Evolutionary conservation across 2,329 filamentous ascomycete species (phyloP).

Genomic region (Fusarium nelsonii): DNA sequence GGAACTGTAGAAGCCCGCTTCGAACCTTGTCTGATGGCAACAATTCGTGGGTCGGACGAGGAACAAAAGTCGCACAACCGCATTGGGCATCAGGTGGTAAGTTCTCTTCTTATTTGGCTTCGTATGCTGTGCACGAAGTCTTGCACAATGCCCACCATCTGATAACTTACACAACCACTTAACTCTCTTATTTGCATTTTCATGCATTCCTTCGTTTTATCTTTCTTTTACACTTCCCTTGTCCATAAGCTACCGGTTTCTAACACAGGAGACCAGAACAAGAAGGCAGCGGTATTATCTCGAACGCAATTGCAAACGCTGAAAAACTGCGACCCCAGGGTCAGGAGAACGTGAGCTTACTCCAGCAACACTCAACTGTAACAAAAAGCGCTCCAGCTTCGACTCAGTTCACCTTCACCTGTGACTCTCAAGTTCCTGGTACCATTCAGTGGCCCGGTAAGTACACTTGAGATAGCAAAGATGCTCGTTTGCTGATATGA

Average conservation of each 20-base stretch:
- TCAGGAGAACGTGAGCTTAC: slow-evolving; percentile 82
- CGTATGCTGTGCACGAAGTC: not conserved
- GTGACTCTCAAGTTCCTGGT: slow-evolving; percentile 87
- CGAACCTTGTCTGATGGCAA: slow-evolving; percentile 70
- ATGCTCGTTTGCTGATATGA: slow-evolving; percentile 9
- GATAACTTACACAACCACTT: not conserved
- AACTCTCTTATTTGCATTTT: not conserved
- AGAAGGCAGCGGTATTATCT: slow-evolving; percentile 83
- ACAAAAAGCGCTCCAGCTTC: slow-evolving; percentile 75
- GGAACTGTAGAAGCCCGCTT: slow-evolving; percentile 72
- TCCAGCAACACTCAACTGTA: slow-evolving; percentile 74
- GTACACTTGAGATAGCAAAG: not conserved
- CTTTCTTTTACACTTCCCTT: not conserved
- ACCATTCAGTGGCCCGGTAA: slow-evolving; percentile 80
- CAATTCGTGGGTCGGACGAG: slow-evolving; percentile 66
- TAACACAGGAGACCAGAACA: slow-evolving; percentile 45
- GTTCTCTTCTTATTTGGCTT: slow-evolving; percentile 40
- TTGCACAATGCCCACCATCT: slow-evolving; percentile 6
- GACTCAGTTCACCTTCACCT: slow-evolving; percentile 96
- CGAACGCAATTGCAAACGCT: slow-evolving; percentile 89
- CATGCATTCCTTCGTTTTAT: not conserved
- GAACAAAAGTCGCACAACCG: slow-evolving; percentile 60
- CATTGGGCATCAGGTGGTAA: slow-evolving; percentile 62
- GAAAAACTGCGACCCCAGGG: slow-evolving; percentile 75
- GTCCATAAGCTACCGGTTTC: slow-evolving; percentile 2